These are phyloP conservation scores for Sparassis latifolia DNA, from an alignment of 1,284 basidiomycete species.

Conservation along the genomic window DNA sequence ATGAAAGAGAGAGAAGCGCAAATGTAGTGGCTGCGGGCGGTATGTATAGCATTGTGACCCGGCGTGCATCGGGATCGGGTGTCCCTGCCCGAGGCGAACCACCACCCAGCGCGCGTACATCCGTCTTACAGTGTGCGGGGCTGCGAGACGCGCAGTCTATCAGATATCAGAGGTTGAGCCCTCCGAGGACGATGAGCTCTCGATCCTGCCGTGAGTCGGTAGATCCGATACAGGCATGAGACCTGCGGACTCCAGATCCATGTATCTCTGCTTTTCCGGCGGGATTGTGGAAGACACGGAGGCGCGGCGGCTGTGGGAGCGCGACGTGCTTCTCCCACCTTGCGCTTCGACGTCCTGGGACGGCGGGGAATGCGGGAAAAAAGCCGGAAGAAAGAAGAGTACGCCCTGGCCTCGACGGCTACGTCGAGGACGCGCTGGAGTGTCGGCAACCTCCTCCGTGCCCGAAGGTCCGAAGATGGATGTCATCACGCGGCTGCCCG, in stretches of 20 bases:
- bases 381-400: slow-evolving; percentile 78
- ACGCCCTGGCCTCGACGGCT: slow-evolving; percentile 51
- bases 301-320: too few species aligned
- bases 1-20: too few species aligned
- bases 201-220: slow-evolving; percentile 5
- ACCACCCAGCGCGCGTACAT: too few species aligned
- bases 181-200: slow-evolving; percentile 12
- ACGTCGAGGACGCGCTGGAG: slow-evolving; percentile 30
- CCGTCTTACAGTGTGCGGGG: too few species aligned
- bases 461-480: slow-evolving; percentile 36
- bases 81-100: too few species aligned
- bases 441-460: slow-evolving; percentile 16
- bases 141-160: not conserved
- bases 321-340: slow-evolving; percentile 19
- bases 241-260: slow-evolving; percentile 20
- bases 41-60: too few species aligned
- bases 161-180: slow-evolving; percentile 12
- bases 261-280: slow-evolving; percentile 32
- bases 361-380: slow-evolving; percentile 53
- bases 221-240: slow-evolving; percentile 9
- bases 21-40: too few species aligned
- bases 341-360: slow-evolving; percentile 41
- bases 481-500: slow-evolving; percentile 46
- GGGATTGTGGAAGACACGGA: slow-evolving; percentile 13
- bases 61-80: too few species aligned